Percentiles rank a stretch among this genome's conserved stretches.
These are phyloP conservation scores for Aspergillus aculeatinus DNA, from an alignment of 2,329 filamentous ascomycete species.

Conservation along the genomic window DNA sequence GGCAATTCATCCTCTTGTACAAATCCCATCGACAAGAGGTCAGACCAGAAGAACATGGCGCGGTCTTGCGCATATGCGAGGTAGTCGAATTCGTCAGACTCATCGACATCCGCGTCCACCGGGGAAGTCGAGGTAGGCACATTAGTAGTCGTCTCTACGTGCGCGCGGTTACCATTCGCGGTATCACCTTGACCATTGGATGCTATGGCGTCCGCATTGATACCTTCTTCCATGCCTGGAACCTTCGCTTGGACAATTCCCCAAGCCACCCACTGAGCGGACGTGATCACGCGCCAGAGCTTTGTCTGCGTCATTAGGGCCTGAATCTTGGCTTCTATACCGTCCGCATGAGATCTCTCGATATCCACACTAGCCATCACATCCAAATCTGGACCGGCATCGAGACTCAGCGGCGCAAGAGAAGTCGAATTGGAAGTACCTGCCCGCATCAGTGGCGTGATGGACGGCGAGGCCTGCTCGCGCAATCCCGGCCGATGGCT, in stretches of 20 bases:
- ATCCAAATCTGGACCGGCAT: slow-evolving; percentile 60
- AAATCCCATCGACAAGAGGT: slow-evolving; percentile 75
- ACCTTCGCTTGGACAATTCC: slow-evolving; percentile 93
- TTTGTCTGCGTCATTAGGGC: slow-evolving; percentile 74
- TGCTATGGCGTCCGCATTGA: slow-evolving; percentile 21
- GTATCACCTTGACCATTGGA: slow-evolving; percentile 10
- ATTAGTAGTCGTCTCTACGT: slow-evolving; percentile 11
- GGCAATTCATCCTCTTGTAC: slow-evolving; percentile 75
- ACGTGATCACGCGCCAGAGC: slow-evolving; percentile 85
- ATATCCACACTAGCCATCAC: slow-evolving; percentile 54
- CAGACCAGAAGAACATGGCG: slow-evolving; percentile 92
- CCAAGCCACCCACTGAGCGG: slow-evolving; percentile 91
- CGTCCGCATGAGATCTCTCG: slow-evolving; percentile 62
- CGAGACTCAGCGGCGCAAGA: slow-evolving; percentile 72
- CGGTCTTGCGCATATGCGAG: slow-evolving; percentile 86
- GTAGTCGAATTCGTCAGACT: slow-evolving; percentile 85
- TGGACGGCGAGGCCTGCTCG: slow-evolving; percentile 26
- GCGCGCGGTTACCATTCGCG: slow-evolving; percentile 12
- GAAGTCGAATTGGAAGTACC: slow-evolving; percentile 49
- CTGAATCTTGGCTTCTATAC: slow-evolving; percentile 65
- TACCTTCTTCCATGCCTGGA: slow-evolving; percentile 62
- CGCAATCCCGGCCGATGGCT: slow-evolving; percentile 66
- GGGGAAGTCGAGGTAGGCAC: slow-evolving; percentile 21
- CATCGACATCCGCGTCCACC: slow-evolving; percentile 53
- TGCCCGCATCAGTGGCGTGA: slow-evolving; percentile 51